A percentile compares a stretch with the other conserved stretches of the same genome.
Conservation (phyloP, 108 stramenopile genomes). For the Cylindrotheca fusiformis region DNA sequence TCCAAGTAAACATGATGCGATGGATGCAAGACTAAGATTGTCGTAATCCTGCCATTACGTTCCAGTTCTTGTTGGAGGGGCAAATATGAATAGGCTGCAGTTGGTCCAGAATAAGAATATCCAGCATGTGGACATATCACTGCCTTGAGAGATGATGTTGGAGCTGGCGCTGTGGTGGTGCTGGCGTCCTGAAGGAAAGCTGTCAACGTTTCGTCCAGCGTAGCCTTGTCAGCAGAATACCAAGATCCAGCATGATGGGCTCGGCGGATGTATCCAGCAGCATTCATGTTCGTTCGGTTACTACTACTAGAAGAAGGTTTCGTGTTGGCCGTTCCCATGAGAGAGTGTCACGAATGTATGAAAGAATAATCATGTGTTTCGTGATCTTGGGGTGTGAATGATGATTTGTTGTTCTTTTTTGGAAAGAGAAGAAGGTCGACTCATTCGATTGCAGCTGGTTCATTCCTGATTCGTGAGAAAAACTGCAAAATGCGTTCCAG, state of each 20-base stretch:
- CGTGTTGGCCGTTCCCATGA: neutral
- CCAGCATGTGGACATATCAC: conserved; percentile 85
- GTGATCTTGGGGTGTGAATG: no score
- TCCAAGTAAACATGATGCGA: conserved; percentile 84
- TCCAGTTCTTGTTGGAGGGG: conserved; percentile 38
- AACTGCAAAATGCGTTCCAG: no score
- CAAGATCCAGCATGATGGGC: conserved; percentile 81
- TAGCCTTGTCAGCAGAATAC: conserved; percentile 49
- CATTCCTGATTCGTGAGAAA: no score
- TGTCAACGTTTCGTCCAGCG: conserved; percentile 42
- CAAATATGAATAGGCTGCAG: conserved; percentile 74
- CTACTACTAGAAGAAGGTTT: neutral
- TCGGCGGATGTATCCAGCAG: conserved; percentile 44
- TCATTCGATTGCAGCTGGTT: no score
- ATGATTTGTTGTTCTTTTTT: no score
- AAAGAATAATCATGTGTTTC: no score
- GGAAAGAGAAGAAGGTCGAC: no score
- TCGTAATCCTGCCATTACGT: conserved; percentile 11
- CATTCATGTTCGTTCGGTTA: neutral
- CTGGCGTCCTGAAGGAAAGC: conserved; percentile 34
- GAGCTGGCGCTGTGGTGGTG: neutral
- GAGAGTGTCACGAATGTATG: no score
- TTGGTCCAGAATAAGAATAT: conserved; percentile 81
- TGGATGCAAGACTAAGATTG: conserved; percentile 70
- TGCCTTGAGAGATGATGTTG: conserved; percentile 34